Conservation (phyloP, 2,329 filamentous ascomycete genomes). For the Colletotrichum destructivum region DNA sequence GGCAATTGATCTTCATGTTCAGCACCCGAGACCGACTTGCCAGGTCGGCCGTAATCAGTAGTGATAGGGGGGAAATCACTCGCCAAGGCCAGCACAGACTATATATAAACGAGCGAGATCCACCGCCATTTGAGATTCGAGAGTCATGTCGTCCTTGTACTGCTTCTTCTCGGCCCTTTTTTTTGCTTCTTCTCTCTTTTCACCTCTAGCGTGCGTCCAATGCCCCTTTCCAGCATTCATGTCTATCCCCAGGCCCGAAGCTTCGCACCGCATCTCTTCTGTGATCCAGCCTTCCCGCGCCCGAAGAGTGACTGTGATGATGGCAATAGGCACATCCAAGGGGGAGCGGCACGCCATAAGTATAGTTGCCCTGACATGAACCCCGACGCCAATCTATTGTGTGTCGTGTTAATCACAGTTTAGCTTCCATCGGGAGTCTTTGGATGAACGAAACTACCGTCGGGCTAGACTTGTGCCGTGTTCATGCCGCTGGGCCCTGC, state of each 20-base stretch:
- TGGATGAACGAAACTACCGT: background rate
- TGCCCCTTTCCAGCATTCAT: no score
- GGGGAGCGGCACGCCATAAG: background rate
- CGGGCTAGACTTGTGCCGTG: constrained; percentile 1
- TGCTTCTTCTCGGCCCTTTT: background rate
- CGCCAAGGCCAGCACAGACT: background rate
- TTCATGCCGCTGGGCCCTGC: background rate
- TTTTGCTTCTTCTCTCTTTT: background rate
- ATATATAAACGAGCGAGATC: background rate
- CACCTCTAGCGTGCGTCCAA: background rate
- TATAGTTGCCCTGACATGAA: background rate
- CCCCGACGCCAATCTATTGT: background rate
- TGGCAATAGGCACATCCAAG: background rate
- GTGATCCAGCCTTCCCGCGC: background rate
- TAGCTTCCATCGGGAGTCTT: background rate
- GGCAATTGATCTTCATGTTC: background rate
- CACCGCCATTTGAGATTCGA: background rate
- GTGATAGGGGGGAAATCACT: background rate
- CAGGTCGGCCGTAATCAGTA: background rate
- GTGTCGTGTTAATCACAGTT: background rate
- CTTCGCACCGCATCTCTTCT: background rate
- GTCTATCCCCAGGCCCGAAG: background rate
- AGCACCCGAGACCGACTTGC: background rate
- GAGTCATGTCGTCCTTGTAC: background rate
- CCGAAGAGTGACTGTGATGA: background rate